Evolutionary conservation across 2,329 filamentous ascomycete species (phyloP), one percentile per base, ranked within the genome.

Genomic region (Phyllosticta citribraziliensis): DNA sequence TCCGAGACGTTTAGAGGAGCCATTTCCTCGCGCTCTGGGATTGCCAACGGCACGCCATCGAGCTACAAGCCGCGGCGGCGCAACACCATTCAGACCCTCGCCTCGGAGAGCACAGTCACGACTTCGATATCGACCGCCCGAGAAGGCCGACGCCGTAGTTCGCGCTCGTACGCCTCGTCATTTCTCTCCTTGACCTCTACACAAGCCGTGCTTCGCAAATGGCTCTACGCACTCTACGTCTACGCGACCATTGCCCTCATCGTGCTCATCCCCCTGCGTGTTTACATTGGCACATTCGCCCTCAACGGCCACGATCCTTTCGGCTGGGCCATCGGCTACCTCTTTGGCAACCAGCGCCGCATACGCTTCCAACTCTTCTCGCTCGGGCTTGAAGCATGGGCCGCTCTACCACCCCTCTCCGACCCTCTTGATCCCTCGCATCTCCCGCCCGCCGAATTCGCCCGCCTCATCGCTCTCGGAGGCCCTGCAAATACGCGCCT

Each of bases 251-350:
- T 95, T 8, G 58, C 86, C 9, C 68, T 77, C 0, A 82, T 90
- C 33, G 83, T 95, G 58, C 74, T 96, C 3, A 74, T 85, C 2
- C 88, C 86, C 0, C 81, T 97, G 27, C 84, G 91, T 59, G 78
- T 79, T 2, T 88, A 90, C 66, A 84, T 97, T 56, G 76, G 81
- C 50, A 74, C 76, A 52, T 79, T 82, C 64, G 91, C 91, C 14
- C 79, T 99, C 1, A 70, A 81, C 35, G 85, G 84, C 17, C 77
- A 85, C 57, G 94, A 99, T 67, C 91, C 94, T 0, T 84, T 99
- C 53, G 90, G 93, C 2, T 99, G 94, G 94, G 92, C 91, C 0
- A 74, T 97, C 11, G 88, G 90, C 1, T 99, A 99, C 72, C 77
- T 97, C 2, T 83, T 97, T 64, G 92, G 93, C 12, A 88, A 96